These are phyloP conservation scores for Trypanosoma theileri DNA, from an alignment of 208 protist species.

Conservation along the genomic window DNA sequence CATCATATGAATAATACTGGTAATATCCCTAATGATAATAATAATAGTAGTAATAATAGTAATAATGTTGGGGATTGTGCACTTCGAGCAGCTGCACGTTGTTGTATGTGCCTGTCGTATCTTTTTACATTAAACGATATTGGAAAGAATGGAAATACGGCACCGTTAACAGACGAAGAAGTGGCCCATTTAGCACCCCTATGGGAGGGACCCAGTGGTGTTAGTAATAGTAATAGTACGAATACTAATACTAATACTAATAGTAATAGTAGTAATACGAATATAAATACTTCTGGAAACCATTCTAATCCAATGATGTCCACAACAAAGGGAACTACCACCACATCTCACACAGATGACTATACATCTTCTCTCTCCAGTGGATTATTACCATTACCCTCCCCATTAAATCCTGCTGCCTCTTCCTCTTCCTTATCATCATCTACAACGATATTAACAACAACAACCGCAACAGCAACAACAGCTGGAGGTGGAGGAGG, in stretches of 20 bases:
- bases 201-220: background rate
- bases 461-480: background rate
- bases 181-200: background rate
- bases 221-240: background rate
- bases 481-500: background rate
- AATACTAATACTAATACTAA: background rate
- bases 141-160: conserved; percentile 18
- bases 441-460: background rate
- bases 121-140: conserved; percentile 34
- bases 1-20: too few relatives aligned
- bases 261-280: background rate
- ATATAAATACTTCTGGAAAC: background rate
- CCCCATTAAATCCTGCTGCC: background rate
- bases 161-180: conserved; percentile 18
- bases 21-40: too few relatives aligned
- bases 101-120: conserved; percentile 27
- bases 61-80: background rate
- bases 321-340: too few relatives aligned
- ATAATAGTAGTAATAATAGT: background rate
- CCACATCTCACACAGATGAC: too few relatives aligned
- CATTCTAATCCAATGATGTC: too few relatives aligned
- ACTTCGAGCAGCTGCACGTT: conserved; percentile 14
- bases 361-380: background rate
- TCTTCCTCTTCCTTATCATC: background rate
- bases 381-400: background rate